Evolutionary conservation across 768 basidiomycete genomes (phyloP), one percentile per base, ranked within the genome.

Genomic region (Botryobasidium botryosum): DNA sequence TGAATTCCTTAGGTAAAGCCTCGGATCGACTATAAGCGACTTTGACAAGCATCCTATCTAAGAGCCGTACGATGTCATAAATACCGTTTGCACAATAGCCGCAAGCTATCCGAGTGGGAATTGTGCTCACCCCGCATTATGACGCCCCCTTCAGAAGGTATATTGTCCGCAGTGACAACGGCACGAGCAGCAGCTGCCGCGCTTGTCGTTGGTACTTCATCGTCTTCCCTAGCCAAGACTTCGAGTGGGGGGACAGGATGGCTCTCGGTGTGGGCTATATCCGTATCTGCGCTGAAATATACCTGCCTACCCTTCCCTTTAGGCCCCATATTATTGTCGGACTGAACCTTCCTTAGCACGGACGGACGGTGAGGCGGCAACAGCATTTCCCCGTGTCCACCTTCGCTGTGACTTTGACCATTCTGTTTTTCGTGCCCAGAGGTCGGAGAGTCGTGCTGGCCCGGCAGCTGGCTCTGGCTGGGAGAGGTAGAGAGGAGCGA

Each of bases 41-140:
- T 46, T 79, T 68, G 24, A 94, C 77, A 5, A 91, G 69, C 87
- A 94, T 91, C 49, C 91, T 71, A 61, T 92, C 91, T 92, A 46
- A 17, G 32, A 43, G 8, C 18, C 52, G 31, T 51, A 39, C 17
- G 13, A 21, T n/a, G 15, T 17, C 29, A 44, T 13, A 25, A 25
- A 21, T 17, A 6, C 41, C 6, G 39, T 33, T 5, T 21, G 10
- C 28, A 15, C 2, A 12, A 40, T 24, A 51, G 40, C 46, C 43
- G 12, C 29, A 46, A 33, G 18, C 13, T 13, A 8, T 20, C 18
- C 5, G 27, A 7, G 26, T 33, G 17, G 10, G 2, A 28, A 36
- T 43, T 28, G 45, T 18, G 50, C 64, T 49, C 52, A 87, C 87
- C 88, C 69, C 80, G 66, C 63, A 88, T 68, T n/a, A 82, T 59